Conservation (phyloP, 2,329 filamentous ascomycete species). For the Colletotrichum gloeosporioides region DNA sequence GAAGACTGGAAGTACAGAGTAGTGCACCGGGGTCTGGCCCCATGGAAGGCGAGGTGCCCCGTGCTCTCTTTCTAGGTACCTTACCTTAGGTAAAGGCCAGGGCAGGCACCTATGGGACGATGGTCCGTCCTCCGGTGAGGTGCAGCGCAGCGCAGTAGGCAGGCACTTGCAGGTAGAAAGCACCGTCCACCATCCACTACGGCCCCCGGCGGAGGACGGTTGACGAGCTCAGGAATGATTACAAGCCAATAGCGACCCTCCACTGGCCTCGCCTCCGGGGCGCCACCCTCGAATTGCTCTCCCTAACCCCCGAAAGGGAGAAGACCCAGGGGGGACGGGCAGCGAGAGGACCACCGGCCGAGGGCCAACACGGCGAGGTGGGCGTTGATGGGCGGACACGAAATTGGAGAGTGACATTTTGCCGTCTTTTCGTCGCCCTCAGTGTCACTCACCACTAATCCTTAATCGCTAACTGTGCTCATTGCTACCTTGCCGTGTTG, state of each 20-base stretch:
- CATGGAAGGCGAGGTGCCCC: not conserved
- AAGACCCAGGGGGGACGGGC: not conserved
- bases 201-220: not conserved
- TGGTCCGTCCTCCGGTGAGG: not conserved
- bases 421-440: not conserved
- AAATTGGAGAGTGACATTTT: conserved; percentile 6
- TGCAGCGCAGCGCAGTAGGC: not conserved
- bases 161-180: not conserved
- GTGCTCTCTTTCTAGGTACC: not conserved
- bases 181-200: not conserved
- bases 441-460: not conserved
- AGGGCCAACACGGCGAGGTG: not conserved
- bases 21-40: not conserved
- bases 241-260: not conserved
- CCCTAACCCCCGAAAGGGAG: not conserved
- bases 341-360: not conserved
- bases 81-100: not conserved
- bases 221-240: not conserved
- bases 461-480: not conserved
- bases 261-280: not conserved
- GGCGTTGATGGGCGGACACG: not conserved
- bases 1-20: not conserved
- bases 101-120: not conserved
- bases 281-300: not conserved
- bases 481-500: not conserved